A percentile compares a stretch with the other conserved stretches of the same genome.
Conservation (phyloP, 1,284 basidiomycete species). For the Moesziomyces parantarcticus region DNA sequence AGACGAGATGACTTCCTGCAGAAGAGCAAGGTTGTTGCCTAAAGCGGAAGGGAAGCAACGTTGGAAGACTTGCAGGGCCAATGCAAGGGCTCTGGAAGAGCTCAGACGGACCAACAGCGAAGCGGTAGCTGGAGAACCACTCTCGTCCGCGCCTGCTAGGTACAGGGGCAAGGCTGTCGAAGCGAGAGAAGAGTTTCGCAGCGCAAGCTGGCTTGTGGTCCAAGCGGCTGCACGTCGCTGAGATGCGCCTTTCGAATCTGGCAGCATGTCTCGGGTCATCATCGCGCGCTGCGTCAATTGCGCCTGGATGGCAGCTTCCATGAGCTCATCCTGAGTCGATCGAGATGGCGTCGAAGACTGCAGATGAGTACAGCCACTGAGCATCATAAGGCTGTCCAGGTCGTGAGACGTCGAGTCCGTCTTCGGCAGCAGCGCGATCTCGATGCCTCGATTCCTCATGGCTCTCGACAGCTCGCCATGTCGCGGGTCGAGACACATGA, state of each 20-base stretch:
- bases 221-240: slow-evolving; percentile 20
- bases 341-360: neutral
- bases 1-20: slow-evolving; percentile 25
- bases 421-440: slow-evolving; percentile 72
- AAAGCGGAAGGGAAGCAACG: slow-evolving; percentile 9
- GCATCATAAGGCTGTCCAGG: slow-evolving; percentile 24
- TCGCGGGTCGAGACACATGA: slow-evolving; percentile 92
- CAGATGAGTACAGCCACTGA: slow-evolving; percentile 8
- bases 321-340: slow-evolving; percentile 25
- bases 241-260: neutral
- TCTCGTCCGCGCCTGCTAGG: slow-evolving; percentile 5
- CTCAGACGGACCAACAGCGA: slow-evolving; percentile 24
- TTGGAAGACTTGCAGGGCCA: slow-evolving; percentile 14
- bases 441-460: slow-evolving; percentile 97
- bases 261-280: neutral
- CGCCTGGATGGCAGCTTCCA: slow-evolving; percentile 23
- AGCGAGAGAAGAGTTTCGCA: slow-evolving; percentile 33
- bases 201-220: slow-evolving; percentile 18
- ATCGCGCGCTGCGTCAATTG: slow-evolving; percentile 28
- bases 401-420: slow-evolving; percentile 12
- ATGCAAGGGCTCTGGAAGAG: slow-evolving; percentile 15
- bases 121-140: slow-evolving; percentile 14
- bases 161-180: slow-evolving; percentile 20
- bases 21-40: neutral
- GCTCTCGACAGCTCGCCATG: slow-evolving; percentile 95